A percentile compares a stretch with the other conserved stretches of the same genome.
phyloP scores from a whole-genome alignment of 129 eudicot genomes.

The Solidago caesia region DNA sequence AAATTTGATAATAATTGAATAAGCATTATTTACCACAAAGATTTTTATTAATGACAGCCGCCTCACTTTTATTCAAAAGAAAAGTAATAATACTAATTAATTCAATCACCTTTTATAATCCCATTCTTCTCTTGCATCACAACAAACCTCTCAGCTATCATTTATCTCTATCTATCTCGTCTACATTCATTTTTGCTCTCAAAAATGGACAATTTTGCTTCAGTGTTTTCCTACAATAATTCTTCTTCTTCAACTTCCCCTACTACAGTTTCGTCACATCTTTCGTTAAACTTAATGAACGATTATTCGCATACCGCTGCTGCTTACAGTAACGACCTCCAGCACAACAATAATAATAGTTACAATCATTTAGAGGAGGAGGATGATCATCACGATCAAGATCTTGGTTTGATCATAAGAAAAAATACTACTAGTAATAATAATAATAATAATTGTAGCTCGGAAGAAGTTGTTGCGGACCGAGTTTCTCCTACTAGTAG shows the following conservation, averaged over 20 bases:
- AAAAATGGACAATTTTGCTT: conserved; percentile 41
- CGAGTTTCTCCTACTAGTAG: conserved; percentile 26
- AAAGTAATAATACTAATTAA: neutral
- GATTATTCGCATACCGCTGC: conserved; percentile 1
- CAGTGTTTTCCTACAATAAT: conserved; percentile 25
- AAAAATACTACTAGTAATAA: conserved; percentile 1
- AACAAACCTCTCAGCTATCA: too few relatives aligned
- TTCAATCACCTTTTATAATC: conserved; percentile 17
- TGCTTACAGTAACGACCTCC: neutral
- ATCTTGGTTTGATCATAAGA: too few relatives aligned
- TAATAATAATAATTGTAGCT: conserved; percentile 17
- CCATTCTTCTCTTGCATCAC: conserved; percentile 10
- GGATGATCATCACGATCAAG: neutral
- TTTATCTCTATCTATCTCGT: too few relatives aligned
- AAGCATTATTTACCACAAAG: neutral
- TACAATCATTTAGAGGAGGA: conserved; percentile 22
- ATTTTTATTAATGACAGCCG: conserved; percentile 20
- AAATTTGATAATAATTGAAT: too few relatives aligned
- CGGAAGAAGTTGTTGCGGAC: conserved; percentile 19
- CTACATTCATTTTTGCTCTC: too few relatives aligned
- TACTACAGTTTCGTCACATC: conserved; percentile 22
- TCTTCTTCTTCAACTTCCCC: conserved; percentile 36
- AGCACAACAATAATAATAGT: neutral
- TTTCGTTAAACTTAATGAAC: conserved; percentile 33
- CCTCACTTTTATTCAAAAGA: conserved; percentile 19